These are phyloP conservation scores for Sutorius australiensis DNA, from an alignment of 768 basidiomycete genomes.

Conservation along the genomic window DNA sequence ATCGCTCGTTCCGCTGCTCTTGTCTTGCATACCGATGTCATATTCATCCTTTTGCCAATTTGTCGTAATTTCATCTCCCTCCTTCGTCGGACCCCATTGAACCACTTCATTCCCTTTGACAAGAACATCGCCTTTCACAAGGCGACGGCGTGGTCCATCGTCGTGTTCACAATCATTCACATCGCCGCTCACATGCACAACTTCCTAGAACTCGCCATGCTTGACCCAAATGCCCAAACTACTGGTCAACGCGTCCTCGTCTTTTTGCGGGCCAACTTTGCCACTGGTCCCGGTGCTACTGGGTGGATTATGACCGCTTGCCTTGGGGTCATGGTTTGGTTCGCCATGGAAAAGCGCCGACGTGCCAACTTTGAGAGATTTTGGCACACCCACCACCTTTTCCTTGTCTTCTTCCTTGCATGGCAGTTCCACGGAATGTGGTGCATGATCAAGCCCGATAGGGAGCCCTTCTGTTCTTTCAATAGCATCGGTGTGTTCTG, in stretches of 20 bases:
- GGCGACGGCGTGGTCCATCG: conserved; percentile 87
- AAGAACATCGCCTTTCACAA: conserved; percentile 91
- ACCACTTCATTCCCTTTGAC: conserved; percentile 88
- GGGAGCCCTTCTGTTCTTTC: conserved; percentile 81
- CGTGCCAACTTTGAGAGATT: conserved; percentile 81
- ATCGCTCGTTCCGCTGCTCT: conserved; percentile 88
- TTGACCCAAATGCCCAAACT: conserved; percentile 50
- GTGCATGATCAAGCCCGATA: conserved; percentile 93
- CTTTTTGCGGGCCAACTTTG: conserved; percentile 79
- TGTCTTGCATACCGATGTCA: conserved; percentile 85
- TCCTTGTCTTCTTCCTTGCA: conserved; percentile 86
- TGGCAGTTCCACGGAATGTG: conserved; percentile 98
- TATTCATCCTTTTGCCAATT: conserved; percentile 91
- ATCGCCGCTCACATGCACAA: conserved; percentile 84
- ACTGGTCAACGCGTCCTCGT: conserved; percentile 53
- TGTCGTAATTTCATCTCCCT: conserved; percentile 94
- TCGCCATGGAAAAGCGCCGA: conserved; percentile 75
- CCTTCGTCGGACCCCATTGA: conserved; percentile 80
- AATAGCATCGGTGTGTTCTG: conserved; percentile 92
- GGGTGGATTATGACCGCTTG: conserved; percentile 84
- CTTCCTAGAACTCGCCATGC: conserved; percentile 62
- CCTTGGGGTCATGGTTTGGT: conserved; percentile 80
- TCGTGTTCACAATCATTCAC: conserved; percentile 72
- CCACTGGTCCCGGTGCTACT: conserved; percentile 76
- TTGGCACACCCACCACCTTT: conserved; percentile 88